Evolutionary conservation across 108 stramenopile species (phyloP), one percentile per base, ranked within the genome.

Genomic region (Nitzschia sp.): DNA sequence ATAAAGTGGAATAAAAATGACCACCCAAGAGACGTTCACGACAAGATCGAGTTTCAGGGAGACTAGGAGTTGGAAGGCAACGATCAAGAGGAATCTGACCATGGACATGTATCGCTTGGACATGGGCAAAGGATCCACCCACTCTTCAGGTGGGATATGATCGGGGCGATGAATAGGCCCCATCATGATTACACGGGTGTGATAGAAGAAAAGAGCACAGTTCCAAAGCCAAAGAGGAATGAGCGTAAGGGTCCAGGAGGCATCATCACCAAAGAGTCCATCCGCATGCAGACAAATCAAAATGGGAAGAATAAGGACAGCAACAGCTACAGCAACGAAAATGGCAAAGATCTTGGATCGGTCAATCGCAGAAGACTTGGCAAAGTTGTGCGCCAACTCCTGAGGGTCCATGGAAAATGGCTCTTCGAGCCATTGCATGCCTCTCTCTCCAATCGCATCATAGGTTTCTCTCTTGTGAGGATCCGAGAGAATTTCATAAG

Each of bases 41-140:
- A 74, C 39, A 7, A 62, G 67, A 65, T 93, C 90, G 61, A 96
- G 55, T 51, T 77, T 81, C 11, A 92, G 56, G 1, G 86, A 85
- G 14, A 79, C 44, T 6, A 92, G 55, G 8, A 93, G 14, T 69
- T 94, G 84, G 71, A 92, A 91, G 6, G 70, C 8, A 37, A 88
- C 65, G 63, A 96, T 56, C 21, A 87, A 61, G 5, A 69, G 40
- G 63, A 92, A 89, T 51, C 86, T 56, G 21, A 80, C 54, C 53
- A 91, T 58, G 46, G 83, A 75, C 43, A 86, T 34, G 50, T 84
- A 51, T 12, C 92, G 69, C 55, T 80, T 82, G 9, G 56, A 56
- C 85, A 92, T 89, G 2, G 95, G 92, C n/a, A 92, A 66, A 0
- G 89, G 92, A 77, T 96, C 95, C 0, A 90, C 80, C 92, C 91